A percentile compares a stretch with the other conserved stretches of the same genome.
Evolutionary conservation across 2,329 filamentous ascomycete species (phyloP).

Genomic region (Penicillium brasilianum): DNA sequence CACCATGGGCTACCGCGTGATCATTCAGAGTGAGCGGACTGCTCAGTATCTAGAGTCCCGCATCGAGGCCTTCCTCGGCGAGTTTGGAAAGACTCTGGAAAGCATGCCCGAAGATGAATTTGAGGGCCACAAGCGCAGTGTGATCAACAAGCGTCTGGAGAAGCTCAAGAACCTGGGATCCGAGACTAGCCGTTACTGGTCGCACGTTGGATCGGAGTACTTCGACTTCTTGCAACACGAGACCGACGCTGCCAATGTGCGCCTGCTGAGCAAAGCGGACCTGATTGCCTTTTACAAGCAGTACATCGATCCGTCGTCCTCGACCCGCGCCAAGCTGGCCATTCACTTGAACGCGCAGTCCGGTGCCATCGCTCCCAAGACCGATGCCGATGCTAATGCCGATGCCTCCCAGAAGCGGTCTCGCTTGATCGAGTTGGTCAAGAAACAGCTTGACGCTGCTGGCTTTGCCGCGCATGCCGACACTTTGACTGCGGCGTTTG

Average conservation of each 20-base stretch:
- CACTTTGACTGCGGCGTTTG: conserved; percentile 51
- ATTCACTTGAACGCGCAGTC: conserved; percentile 82
- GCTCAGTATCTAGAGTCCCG: conserved; percentile 83
- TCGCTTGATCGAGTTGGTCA: conserved; percentile 50
- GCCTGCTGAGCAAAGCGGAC: conserved; percentile 75
- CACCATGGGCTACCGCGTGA: conserved; percentile 82
- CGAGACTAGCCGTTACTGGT: conserved; percentile 83
- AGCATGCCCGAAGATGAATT: conserved; percentile 84
- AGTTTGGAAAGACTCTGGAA: conserved; percentile 68
- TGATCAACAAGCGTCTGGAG: conserved; percentile 85
- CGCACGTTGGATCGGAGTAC: conserved; percentile 80
- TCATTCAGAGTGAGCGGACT: conserved; percentile 90
- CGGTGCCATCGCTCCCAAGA: conserved; percentile 47
- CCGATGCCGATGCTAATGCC: conserved; percentile 30
- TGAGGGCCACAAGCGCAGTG: conserved; percentile 85
- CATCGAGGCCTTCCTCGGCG: conserved; percentile 80
- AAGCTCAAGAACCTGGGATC: conserved; percentile 90
- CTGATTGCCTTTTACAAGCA: conserved; percentile 78
- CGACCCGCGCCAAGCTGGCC: conserved; percentile 77
- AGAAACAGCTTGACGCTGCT: conserved; percentile 54
- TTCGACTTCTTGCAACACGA: conserved; percentile 88
- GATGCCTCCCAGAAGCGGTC: conserved; percentile 51
- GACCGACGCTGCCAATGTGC: conserved; percentile 76
- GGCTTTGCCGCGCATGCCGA: conserved; percentile 51
- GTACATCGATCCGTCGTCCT: conserved; percentile 76